Base-by-base conservation (phyloP, 768 basidiomycete genomes). In the Boletus rex-veris region DNA sequence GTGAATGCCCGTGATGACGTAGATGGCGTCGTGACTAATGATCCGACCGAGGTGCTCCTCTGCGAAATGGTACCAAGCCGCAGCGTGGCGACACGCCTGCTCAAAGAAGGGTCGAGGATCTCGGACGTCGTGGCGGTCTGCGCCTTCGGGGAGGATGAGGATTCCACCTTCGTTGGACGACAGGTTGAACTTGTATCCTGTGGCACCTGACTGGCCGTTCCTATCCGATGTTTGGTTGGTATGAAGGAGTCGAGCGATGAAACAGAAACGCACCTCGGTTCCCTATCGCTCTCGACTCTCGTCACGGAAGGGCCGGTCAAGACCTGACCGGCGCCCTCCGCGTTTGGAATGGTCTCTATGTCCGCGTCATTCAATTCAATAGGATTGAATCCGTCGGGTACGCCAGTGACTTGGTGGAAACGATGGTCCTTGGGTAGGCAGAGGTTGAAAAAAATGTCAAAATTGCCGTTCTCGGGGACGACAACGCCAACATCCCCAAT, bases 401-500 rank as follows among this genome's bases (percentile, higher is more conserved):
- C 64, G 10, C 64, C 61, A 1, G 44, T 43, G 4, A 35, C 15
- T 21, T 37, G 26, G 19, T 59, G 53, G 7, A 55, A 61, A 2
- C 50, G 46, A 33, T 75, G 67, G 44, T 73, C 64, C 35, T 69
- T 69, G 43, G 73, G 62, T 3, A 70, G 49, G 39, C 69, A 72
- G 8, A 76, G 64, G 51, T 74, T 75, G 61, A 75, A 76, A 7
- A 74, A 65, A 42, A 71, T 68, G 48, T 70, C 68, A 33, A 77
- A 77, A 7, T 55, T 58, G 44, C 74, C 75, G 46, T 64, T 57
- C 15, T 62, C 62, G 3, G 70, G 63, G 12, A 30, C 64, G 19
- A 77, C 53, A n/a, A 74, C 63, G 10, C 73, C 73, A 11, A 76
- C 70, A 48, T 76, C 75, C 2, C 75, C 75, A 38, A 75, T 73